phyloP scores from a whole-genome alignment of 129 eudicot species.

The Chrysanthemum seticuspe region DNA sequence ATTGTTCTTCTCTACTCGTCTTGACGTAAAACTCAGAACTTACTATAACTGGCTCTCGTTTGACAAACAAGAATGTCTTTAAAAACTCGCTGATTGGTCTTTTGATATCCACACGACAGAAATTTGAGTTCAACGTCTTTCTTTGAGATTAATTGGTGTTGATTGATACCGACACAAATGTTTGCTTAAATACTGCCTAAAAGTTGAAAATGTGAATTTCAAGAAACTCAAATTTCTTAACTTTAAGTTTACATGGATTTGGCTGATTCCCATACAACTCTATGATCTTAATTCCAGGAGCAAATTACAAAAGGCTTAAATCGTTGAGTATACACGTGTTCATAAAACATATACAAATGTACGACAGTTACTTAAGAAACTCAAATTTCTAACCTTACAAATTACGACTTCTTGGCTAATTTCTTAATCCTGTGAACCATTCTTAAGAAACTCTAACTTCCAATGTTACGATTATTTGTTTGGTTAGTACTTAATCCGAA shows the following conservation, averaged over 20 bases:
- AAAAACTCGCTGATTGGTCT: neutral
- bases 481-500: neutral
- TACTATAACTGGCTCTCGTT: neutral
- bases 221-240: neutral
- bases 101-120: slow-evolving; percentile 16
- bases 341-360: neutral
- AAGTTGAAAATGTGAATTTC: slow-evolving; percentile 6
- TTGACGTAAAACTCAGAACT: neutral
- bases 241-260: neutral
- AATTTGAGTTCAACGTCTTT: slow-evolving; percentile 2
- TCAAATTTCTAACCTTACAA: neutral
- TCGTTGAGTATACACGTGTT: neutral
- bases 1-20: neutral
- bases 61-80: neutral
- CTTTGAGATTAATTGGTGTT: slow-evolving; percentile 12
- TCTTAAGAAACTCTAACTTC: neutral
- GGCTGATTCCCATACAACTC: slow-evolving; percentile 2
- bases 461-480: neutral
- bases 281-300: neutral
- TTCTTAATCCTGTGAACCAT: neutral
- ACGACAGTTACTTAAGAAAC: neutral
- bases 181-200: slow-evolving; percentile 10
- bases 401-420: neutral
- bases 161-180: slow-evolving; percentile 28
- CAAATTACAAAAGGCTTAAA: neutral